Conservation (phyloP, 129 eudicot species). For the Rutidosis leptorrhynchoides region DNA sequence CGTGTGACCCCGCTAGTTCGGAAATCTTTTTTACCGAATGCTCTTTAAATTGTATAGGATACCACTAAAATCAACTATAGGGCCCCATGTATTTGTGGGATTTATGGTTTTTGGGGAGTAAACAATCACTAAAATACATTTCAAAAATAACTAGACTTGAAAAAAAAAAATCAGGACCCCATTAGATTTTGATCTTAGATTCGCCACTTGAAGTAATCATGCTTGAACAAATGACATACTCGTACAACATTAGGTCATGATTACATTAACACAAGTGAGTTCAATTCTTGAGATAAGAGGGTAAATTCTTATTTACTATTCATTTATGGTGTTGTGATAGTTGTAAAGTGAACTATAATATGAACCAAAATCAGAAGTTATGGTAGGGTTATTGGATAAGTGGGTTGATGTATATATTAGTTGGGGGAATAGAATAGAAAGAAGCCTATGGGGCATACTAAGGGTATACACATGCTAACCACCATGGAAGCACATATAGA, state of each 20-base stretch:
- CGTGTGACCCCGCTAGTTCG: no score
- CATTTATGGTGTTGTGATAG: slow-evolving; percentile 6
- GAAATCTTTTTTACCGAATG: no score
- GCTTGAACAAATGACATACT: not conserved
- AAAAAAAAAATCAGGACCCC: no score
- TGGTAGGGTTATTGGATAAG: slow-evolving; percentile 24
- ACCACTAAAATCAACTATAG: no score
- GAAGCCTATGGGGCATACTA: slow-evolving; percentile 38
- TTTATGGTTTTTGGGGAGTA: no score
- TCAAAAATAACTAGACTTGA: no score
- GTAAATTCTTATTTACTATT: not conserved
- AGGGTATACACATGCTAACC: slow-evolving; percentile 57
- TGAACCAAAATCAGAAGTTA: not conserved
- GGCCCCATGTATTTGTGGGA: no score
- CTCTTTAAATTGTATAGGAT: no score
- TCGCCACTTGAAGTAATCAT: no score
- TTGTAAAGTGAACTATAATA: slow-evolving; percentile 4
- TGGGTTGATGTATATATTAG: slow-evolving; percentile 24
- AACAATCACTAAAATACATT: no score
- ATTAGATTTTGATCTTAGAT: no score
- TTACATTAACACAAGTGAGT: not conserved
- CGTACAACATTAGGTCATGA: not conserved
- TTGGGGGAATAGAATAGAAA: slow-evolving; percentile 23
- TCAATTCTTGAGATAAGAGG: no score
- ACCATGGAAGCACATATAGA: slow-evolving; percentile 45